These are phyloP conservation scores for Symmetrospora coprosmae DNA, from an alignment of 768 basidiomycete species.

Conservation along the genomic window DNA sequence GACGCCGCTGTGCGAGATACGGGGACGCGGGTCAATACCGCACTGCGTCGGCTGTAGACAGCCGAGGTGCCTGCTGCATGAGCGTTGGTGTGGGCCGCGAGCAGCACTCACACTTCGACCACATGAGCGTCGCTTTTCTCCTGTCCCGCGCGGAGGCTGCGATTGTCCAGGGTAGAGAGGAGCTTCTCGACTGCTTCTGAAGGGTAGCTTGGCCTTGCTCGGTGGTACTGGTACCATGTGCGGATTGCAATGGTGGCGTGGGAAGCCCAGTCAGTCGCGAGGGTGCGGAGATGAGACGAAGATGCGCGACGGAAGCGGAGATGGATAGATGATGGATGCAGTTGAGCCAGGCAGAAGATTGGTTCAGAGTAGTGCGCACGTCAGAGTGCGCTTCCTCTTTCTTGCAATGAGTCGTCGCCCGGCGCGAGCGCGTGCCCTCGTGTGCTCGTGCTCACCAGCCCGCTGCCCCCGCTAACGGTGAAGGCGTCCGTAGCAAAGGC, in stretches of 20 bases:
- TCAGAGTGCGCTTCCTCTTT: no score
- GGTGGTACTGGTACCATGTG: slow-evolving; percentile 37
- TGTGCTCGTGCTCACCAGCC: neutral
- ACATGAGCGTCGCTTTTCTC: slow-evolving; percentile 52
- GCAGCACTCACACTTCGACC: slow-evolving; percentile 35
- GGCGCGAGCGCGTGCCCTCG: neutral
- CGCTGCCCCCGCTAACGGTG: slow-evolving; percentile 3
- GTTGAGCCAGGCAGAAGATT: neutral
- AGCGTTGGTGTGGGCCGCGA: no score
- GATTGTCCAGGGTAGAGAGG: slow-evolving; percentile 40
- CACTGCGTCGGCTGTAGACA: neutral
- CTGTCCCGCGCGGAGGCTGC: slow-evolving; percentile 42
- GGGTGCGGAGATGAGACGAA: no score
- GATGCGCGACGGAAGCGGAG: no score
- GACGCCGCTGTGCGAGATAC: slow-evolving; percentile 28
- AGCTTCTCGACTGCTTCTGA: slow-evolving; percentile 50
- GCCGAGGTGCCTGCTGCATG: no score
- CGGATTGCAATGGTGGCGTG: no score
- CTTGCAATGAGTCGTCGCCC: neutral
- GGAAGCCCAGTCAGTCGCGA: no score
- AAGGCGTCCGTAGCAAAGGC: slow-evolving; percentile 9
- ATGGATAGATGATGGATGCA: neutral
- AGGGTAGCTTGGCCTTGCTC: slow-evolving; percentile 73
- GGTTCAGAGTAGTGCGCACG: no score
- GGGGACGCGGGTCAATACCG: no score